Conservation (phyloP, 2,329 filamentous ascomycete species). For the Microcera coccophila region DNA sequence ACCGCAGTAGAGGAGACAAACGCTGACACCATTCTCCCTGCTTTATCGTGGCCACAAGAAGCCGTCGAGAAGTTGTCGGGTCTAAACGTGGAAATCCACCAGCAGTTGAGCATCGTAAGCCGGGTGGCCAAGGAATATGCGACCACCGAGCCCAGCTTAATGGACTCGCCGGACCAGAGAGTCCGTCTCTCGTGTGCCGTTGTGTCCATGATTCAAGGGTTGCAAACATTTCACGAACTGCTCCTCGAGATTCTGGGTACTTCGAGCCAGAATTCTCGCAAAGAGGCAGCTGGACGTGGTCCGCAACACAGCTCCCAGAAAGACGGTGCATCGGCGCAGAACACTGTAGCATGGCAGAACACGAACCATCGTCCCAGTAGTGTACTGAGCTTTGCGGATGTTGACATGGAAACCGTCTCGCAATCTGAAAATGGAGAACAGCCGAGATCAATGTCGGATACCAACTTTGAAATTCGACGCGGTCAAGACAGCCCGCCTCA, state of each 20-base stretch:
- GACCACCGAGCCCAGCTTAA: neutral
- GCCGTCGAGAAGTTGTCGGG: neutral
- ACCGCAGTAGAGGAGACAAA: neutral
- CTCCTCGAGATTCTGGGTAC: neutral
- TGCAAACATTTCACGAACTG: conserved; percentile 1
- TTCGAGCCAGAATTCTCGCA: neutral
- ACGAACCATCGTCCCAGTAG: neutral
- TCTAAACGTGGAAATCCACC: neutral
- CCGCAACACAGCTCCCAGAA: neutral
- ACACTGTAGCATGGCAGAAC: neutral
- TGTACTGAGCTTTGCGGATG: neutral
- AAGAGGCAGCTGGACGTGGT: neutral
- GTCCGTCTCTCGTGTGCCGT: neutral
- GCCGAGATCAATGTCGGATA: neutral
- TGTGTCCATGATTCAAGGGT: neutral
- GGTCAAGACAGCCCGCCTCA: neutral
- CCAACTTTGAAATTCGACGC: neutral
- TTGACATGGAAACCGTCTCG: neutral
- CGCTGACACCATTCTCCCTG: neutral
- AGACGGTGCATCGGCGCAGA: neutral
- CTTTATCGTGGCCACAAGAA: neutral
- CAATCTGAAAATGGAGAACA: neutral
- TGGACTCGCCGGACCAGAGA: neutral
- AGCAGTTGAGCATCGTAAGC: neutral
- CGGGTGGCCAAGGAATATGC: neutral